These are phyloP conservation scores for Prinsepia uniflora DNA, from an alignment of 306 rosid species.

Conservation along the genomic window DNA sequence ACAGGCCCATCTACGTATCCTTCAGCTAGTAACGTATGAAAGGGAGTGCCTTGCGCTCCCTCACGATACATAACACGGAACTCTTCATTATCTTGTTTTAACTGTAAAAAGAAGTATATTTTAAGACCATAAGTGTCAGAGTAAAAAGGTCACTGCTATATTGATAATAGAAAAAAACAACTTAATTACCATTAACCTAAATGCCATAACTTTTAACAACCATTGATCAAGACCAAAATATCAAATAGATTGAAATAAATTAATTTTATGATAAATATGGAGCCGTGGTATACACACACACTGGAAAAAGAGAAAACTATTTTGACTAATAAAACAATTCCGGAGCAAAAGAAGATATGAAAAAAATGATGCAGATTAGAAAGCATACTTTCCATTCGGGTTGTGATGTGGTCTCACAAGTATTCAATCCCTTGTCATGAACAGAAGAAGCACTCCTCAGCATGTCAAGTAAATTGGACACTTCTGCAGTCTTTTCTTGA, in stretches of 20 bases:
- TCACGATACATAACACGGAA: slow-evolving; percentile 93
- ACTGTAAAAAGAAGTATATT: slow-evolving; percentile 47
- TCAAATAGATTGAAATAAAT: neutral
- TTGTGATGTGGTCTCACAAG: slow-evolving; percentile 27
- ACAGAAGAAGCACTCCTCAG: slow-evolving; percentile 63
- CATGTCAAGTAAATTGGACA: slow-evolving; percentile 75
- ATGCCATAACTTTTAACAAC: neutral
- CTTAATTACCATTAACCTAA: neutral
- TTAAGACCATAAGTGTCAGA: neutral
- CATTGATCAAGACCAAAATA: neutral
- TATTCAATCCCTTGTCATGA: slow-evolving; percentile 31
- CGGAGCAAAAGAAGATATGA: slow-evolving; percentile 18
- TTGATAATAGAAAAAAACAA: neutral
- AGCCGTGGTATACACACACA: neutral
- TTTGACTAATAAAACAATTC: neutral
- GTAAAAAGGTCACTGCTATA: neutral
- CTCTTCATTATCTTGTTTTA: slow-evolving; percentile 87
- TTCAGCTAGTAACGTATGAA: slow-evolving; percentile 81
- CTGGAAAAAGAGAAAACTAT: neutral
- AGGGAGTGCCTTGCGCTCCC: slow-evolving; percentile 83
- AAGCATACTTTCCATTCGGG: slow-evolving; percentile 78
- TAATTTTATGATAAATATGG: neutral
- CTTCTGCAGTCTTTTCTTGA: slow-evolving; percentile 52
- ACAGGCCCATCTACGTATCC: slow-evolving; percentile 87
- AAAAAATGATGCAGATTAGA: slow-evolving; percentile 20